A percentile compares a stretch with the other conserved stretches of the same genome.
These are phyloP conservation scores for Phialophora chinensis DNA, from an alignment of 2,329 filamentous ascomycete species.

Conservation along the genomic window DNA sequence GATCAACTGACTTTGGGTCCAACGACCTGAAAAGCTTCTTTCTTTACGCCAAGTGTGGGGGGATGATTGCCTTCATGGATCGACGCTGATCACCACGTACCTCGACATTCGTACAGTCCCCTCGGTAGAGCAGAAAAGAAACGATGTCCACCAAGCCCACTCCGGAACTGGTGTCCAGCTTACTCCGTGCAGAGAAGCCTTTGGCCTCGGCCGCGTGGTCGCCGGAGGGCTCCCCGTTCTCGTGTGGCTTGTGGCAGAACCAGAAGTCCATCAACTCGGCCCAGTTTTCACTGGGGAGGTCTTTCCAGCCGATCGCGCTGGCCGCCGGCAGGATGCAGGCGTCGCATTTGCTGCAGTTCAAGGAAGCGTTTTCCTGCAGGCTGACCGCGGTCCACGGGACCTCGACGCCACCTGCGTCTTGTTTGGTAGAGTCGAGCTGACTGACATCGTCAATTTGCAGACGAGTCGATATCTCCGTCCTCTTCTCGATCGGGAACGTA, in stretches of 20 bases:
- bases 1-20: constrained; percentile 47
- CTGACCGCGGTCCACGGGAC: constrained; percentile 42
- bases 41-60: constrained; percentile 58
- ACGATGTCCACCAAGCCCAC: constrained; percentile 81
- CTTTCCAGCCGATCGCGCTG: constrained; percentile 73
- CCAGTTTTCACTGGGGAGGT: constrained; percentile 95
- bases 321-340: constrained; percentile 41
- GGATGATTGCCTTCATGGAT: not conserved
- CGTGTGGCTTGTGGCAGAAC: constrained; percentile 92
- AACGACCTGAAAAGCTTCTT: constrained; percentile 56
- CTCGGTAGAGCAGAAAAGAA: constrained; percentile 72
- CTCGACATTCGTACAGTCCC: constrained; percentile 64
- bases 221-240: constrained; percentile 48
- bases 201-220: constrained; percentile 62
- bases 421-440: constrained; percentile 29
- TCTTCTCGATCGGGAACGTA: constrained; percentile 52
- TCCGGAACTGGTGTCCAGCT: constrained; percentile 68
- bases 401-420: constrained; percentile 30
- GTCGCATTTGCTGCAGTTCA: constrained; percentile 50
- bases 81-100: constrained; percentile 41
- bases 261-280: constrained; percentile 99
- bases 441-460: constrained; percentile 56
- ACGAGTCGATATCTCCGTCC: constrained; percentile 60
- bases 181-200: constrained; percentile 83
- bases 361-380: constrained; percentile 49